Base-by-base conservation (phyloP, 108 stramenopile genomes). In the Pseudonitzschia multistriata region DNA sequence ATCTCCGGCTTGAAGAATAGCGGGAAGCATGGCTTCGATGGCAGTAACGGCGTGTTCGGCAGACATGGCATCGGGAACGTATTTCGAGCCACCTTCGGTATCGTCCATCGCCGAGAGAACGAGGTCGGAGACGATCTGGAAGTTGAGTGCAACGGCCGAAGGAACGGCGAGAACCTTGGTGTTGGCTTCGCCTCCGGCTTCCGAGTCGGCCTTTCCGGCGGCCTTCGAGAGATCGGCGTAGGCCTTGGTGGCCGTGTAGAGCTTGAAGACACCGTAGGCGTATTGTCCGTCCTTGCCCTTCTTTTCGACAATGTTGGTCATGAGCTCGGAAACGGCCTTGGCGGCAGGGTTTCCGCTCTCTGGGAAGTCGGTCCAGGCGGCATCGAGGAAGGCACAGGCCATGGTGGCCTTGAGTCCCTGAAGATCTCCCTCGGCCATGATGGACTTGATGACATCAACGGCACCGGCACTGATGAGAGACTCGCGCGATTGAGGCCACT, bases 401-500 rank as follows among this genome's bases (percentile, higher is more conserved):
- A 94, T 94, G 85, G 93, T 94, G 36, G 93, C 93, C 84, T 94
- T 94, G 62, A 94, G 85, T 45, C 93, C 93, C 74, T 94, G 93
- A 28, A 94, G 82, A 48, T 94, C 93, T 24, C 90, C 93, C 72
- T 94, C 93, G 25, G 85, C 74, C 90, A 92, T 92, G 81, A 95
- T 95, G n/a, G 89, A 86, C 71, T 90, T 89, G 64, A 95, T 74
- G 48, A 89, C 93, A 77, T 95, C 91, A 59, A 92, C 88, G 17
- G 93, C 93, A 30, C 93, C 93, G 42, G 93, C 88, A 17, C 83
- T 74, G 57, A 85, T 80, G 15, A 95, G 83, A 21, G 93, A 83
- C 49, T 90, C 88, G 35, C 86, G 84, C 31, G 90, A 92, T 29
- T 76, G 84, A 67, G 84, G 77, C 90, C 90, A 95, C 74, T 95